Percentiles rank a stretch among this genome's conserved stretches.
These are phyloP conservation scores for Melanomma pulvis-pyrius DNA, from an alignment of 495 filamentous ascomycete species.

Conservation along the genomic window DNA sequence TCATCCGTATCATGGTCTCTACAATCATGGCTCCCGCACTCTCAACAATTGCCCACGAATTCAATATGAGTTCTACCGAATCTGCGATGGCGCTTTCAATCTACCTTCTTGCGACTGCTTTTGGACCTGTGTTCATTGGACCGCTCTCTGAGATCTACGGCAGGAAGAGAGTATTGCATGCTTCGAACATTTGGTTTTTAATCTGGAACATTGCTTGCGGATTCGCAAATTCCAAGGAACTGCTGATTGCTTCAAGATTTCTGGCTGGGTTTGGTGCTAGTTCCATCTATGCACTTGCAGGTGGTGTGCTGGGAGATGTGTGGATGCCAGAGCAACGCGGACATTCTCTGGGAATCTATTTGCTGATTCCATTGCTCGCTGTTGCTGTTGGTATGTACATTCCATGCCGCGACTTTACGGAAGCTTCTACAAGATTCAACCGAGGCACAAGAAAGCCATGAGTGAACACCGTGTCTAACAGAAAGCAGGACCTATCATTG, in stretches of 20 bases:
- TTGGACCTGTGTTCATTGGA: conserved; percentile 40
- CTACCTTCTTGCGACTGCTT: conserved; percentile 45
- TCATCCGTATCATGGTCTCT: conserved; percentile 38
- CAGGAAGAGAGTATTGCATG: conserved; percentile 38
- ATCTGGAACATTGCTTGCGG: conserved; percentile 46
- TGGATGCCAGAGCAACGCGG: conserved; percentile 38
- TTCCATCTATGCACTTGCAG: conserved; percentile 38
- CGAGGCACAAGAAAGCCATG: too few species aligned
- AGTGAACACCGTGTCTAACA: background rate
- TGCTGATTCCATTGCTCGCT: conserved; percentile 40
- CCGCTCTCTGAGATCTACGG: conserved; percentile 42
- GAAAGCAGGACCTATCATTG: conserved; percentile 35
- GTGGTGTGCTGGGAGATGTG: conserved; percentile 41
- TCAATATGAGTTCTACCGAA: conserved; percentile 41
- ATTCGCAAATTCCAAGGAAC: conserved; percentile 32
- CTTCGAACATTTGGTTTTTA: conserved; percentile 36
- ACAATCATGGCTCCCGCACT: conserved; percentile 48
- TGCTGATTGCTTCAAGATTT: conserved; percentile 42
- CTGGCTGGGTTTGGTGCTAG: conserved; percentile 44
- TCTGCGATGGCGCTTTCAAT: conserved; percentile 52
- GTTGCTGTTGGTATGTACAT: conserved; percentile 29
- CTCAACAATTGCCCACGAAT: conserved; percentile 43
- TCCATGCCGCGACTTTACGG: background rate
- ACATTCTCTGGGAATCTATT: conserved; percentile 38
- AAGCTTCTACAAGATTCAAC: background rate